Evolutionary conservation across 352 stramenopile species (phyloP).

Genomic region (Globisporangium viniferum): DNA sequence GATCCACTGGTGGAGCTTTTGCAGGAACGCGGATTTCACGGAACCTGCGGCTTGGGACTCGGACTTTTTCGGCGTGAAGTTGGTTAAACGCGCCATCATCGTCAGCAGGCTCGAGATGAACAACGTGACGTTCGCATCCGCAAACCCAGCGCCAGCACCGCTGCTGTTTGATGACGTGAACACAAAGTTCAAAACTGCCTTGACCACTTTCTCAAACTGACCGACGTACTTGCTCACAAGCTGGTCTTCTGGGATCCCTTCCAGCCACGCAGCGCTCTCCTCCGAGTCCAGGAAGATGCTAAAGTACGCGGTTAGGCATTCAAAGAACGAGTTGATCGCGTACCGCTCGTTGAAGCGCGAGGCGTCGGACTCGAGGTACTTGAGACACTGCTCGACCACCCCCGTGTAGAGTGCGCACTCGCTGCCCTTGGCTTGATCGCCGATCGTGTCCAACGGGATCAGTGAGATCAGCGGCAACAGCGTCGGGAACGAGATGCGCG

Average conservation of each 20-base stretch:
- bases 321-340: constrained; percentile 61
- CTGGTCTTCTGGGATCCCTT: constrained; percentile 19
- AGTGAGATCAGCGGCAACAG: constrained; percentile 72
- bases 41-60: constrained; percentile 13
- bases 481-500: constrained; percentile 59
- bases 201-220: constrained; percentile 65
- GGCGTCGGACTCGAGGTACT: constrained; percentile 61
- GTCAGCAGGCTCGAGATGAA: constrained; percentile 44
- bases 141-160: constrained; percentile 19
- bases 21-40: constrained; percentile 30
- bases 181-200: constrained; percentile 33
- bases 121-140: constrained; percentile 28
- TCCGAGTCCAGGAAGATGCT: constrained; percentile 57
- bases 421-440: constrained; percentile 33
- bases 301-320: constrained; percentile 69
- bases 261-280: constrained; percentile 30
- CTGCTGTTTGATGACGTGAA: constrained; percentile 26
- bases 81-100: constrained; percentile 36
- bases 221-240: constrained; percentile 41
- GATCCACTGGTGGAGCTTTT: constrained; percentile 39
- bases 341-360: constrained; percentile 48
- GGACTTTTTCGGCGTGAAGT: constrained; percentile 25
- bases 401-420: constrained; percentile 53
- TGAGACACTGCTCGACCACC: constrained; percentile 65
- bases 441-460: constrained; percentile 54